Evolutionary conservation across 257 asterid species (phyloP).

Genomic region (Solanum clarkiae): DNA sequence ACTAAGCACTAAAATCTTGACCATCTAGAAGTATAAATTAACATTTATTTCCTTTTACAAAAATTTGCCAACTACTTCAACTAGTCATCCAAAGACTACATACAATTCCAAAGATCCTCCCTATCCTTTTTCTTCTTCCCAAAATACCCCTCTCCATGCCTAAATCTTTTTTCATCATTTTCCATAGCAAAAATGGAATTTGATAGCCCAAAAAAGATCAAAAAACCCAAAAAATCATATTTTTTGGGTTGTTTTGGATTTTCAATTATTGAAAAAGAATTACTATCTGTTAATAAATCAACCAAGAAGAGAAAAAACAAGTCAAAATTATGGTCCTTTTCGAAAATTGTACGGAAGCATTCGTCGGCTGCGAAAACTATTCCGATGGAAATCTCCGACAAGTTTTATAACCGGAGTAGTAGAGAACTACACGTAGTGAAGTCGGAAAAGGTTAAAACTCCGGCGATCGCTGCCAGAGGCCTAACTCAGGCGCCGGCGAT

Average conservation of each 20-base stretch:
- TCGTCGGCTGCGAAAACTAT: neutral
- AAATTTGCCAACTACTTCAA: neutral
- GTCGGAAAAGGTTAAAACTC: neutral
- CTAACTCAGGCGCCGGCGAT: neutral
- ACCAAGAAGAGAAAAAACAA: neutral
- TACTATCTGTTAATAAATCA: neutral
- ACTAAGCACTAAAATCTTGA: neutral
- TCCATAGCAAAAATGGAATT: neutral
- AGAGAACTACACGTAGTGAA: neutral
- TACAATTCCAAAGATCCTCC: neutral
- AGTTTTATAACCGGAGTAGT: neutral
- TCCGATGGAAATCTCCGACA: neutral
- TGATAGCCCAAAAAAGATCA: neutral
- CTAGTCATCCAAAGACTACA: neutral
- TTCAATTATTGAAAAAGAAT: neutral
- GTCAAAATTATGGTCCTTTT: neutral
- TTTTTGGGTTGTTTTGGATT: constrained; percentile 7
- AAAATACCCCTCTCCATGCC: neutral
- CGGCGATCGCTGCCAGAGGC: neutral
- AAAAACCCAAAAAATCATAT: neutral
- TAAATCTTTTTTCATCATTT: neutral
- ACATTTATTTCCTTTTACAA: neutral
- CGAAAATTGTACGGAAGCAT: neutral
- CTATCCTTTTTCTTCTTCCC: neutral
- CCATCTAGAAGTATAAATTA: neutral